Base-by-base conservation (phyloP, 495 filamentous ascomycete species). In the Alectoria sarmentosa region DNA sequence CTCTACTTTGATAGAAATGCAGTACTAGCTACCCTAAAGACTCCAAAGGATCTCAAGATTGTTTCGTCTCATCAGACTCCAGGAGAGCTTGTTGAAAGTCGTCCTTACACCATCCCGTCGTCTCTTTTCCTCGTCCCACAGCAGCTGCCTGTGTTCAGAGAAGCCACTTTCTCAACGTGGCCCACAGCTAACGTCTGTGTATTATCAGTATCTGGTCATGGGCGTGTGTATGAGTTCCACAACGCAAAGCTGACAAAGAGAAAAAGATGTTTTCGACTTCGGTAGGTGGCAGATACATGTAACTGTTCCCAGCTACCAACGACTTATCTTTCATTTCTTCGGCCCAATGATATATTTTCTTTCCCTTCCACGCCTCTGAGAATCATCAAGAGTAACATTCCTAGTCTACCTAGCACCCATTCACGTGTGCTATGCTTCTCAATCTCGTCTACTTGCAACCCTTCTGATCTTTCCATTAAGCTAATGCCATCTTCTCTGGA, bases 231-330 rank as follows among this genome's bases (percentile, higher is more conserved):
- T 56, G 37, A n/a, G 48, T 6, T 32, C 32, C 21, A 32, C 14
- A 2, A 48, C 26, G 4, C 15, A 1, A 32, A 5, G 34, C 36
- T 23, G 26, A 34, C 10, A 55, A 37, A 6, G 23, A 44, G 34
- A 58, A 36, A 28, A 68, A 41, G 15, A 71, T 71, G 69, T 71
- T 71, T 46, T 71, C 69, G 61, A 58, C 41, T 28, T 65, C 70
- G 62, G 73, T 67, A 62, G 71, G 66, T 67, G 1, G 26, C 14
- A 5, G 36, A 49, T 32, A 28, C 7, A 17, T 30, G 38, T 54
- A 14, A 30, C 7, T 34, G 2, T 42, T 28, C 15, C 4, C 36
- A 28, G 30, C 32, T 42, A 26, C 36, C 19, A 11, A 37, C 15
- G 37, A 15, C 10, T 4, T n/a, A 10, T 38, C 56, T 38, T 36